Evolutionary conservation across 768 basidiomycete genomes (phyloP).

Genomic region (Rhodotorula diobovata): DNA sequence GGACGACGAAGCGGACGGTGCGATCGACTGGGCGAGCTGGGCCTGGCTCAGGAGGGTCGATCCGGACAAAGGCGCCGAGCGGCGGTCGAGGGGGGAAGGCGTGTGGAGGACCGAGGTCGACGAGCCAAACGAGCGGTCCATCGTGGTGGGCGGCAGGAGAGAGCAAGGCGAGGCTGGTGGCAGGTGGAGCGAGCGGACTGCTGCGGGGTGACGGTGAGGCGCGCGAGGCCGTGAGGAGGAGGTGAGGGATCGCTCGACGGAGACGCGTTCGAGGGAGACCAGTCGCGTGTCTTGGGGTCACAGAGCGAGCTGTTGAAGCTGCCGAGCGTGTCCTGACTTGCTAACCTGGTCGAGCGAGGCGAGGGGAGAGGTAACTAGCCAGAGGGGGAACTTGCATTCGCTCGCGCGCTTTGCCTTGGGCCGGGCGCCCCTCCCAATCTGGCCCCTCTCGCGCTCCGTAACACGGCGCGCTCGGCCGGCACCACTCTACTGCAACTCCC

Average conservation of each 20-base stretch:
- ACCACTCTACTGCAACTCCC: neutral
- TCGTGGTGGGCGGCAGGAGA: neutral
- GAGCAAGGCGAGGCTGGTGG: too few species aligned
- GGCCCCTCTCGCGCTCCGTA: too few species aligned
- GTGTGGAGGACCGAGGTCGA: slow-evolving; percentile 25
- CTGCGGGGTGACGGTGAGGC: neutral
- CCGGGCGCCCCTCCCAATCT: too few species aligned
- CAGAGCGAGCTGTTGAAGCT: slow-evolving; percentile 20
- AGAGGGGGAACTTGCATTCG: too few species aligned
- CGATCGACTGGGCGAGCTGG: slow-evolving; percentile 30
- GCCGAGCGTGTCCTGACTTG: neutral
- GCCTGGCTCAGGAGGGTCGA: slow-evolving; percentile 5
- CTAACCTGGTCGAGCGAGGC: too few species aligned
- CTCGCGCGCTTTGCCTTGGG: too few species aligned
- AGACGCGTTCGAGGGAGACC: neutral
- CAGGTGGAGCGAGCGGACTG: too few species aligned
- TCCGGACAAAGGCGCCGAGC: slow-evolving; percentile 5
- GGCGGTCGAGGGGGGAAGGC: slow-evolving; percentile 21
- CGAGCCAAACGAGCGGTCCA: slow-evolving; percentile 21
- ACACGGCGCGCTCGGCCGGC: too few species aligned
- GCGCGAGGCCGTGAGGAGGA: too few species aligned
- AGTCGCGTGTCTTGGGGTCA: neutral
- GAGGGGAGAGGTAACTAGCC: neutral
- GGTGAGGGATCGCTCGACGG: neutral
- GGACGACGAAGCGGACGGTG: neutral